A percentile compares a stretch with the other conserved stretches of the same genome.
phyloP scores from a whole-genome alignment of 495 filamentous ascomycete species.

The Poronia punctata region DNA sequence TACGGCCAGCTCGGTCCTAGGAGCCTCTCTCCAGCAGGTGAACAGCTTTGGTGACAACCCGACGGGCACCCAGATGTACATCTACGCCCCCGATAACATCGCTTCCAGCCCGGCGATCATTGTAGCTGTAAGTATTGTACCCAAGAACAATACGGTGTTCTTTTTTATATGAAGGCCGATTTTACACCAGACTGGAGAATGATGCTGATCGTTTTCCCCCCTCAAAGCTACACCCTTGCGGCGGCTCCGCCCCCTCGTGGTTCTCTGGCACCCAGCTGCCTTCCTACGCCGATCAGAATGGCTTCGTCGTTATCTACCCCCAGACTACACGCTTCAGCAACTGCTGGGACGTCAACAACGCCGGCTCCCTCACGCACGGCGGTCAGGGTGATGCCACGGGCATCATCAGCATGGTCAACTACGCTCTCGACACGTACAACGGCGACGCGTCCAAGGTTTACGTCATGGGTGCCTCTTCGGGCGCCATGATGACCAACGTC shows the following conservation, averaged over 20 bases:
- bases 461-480: conserved; percentile 47
- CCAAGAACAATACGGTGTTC: too few species aligned
- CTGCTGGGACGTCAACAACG: conserved; percentile 51
- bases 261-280: conserved; percentile 29
- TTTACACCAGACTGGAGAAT: too few species aligned
- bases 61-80: conserved; percentile 30
- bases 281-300: conserved; percentile 38
- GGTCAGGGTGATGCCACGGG: conserved; percentile 45
- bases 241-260: conserved; percentile 26
- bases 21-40: conserved; percentile 30
- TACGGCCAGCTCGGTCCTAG: conserved; percentile 3
- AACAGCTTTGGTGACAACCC: conserved; percentile 34
- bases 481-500: conserved; percentile 56
- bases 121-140: conserved; percentile 8
- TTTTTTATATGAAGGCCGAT: too few species aligned
- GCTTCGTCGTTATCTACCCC: conserved; percentile 51
- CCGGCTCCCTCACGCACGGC: conserved; percentile 44
- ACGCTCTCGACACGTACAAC: conserved; percentile 39
- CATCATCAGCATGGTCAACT: conserved; percentile 52
- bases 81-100: conserved; percentile 34
- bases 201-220: background rate
- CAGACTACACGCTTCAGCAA: conserved; percentile 38
- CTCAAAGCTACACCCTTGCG: conserved; percentile 31
- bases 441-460: conserved; percentile 42
- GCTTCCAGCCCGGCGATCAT: conserved; percentile 25